A percentile compares a stretch with the other conserved stretches of the same genome.
Conservation (phyloP, 2,329 filamentous ascomycete genomes). For the Hyphodiscus sp. region DNA sequence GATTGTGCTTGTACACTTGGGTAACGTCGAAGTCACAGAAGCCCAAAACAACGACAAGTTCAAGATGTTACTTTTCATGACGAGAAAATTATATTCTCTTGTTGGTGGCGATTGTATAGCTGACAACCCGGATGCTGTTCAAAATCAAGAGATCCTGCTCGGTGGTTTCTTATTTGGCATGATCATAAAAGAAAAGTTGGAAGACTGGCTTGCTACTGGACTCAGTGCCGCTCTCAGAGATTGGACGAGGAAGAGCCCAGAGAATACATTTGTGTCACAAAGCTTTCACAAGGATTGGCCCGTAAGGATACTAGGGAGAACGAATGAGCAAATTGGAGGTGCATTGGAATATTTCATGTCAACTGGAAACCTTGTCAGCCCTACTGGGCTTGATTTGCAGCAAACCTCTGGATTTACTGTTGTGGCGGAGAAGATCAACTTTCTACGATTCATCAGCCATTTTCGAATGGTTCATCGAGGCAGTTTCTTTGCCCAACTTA, state of each 20-base stretch:
- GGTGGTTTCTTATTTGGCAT: slow-evolving; percentile 92
- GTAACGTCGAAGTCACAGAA: slow-evolving; percentile 76
- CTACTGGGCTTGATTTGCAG: slow-evolving; percentile 87
- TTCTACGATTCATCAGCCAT: slow-evolving; percentile 95
- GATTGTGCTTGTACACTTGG: slow-evolving; percentile 87
- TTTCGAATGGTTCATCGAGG: slow-evolving; percentile 99
- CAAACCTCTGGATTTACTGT: slow-evolving; percentile 94
- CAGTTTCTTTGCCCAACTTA: slow-evolving; percentile 96
- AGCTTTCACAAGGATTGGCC: slow-evolving; percentile 78
- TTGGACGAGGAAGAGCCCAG: slow-evolving; percentile 47
- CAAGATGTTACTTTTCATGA: slow-evolving; percentile 90
- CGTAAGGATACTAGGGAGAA: slow-evolving; percentile 67
- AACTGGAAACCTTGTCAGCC: slow-evolving; percentile 87
- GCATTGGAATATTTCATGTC: slow-evolving; percentile 92
- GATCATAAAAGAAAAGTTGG: slow-evolving; percentile 89
- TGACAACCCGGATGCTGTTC: slow-evolving; percentile 94
- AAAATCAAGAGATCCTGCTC: slow-evolving; percentile 91
- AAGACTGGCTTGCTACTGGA: slow-evolving; percentile 68
- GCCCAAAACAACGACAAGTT: slow-evolving; percentile 88
- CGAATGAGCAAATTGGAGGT: slow-evolving; percentile 83
- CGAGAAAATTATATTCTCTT: slow-evolving; percentile 86
- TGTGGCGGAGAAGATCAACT: slow-evolving; percentile 98
- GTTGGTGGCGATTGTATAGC: slow-evolving; percentile 88
- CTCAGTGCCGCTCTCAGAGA: slow-evolving; percentile 50
- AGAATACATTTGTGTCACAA: slow-evolving; percentile 69